Evolutionary conservation across 1,284 basidiomycete genomes (phyloP).

Genomic region (Schizophyllum commune): DNA sequence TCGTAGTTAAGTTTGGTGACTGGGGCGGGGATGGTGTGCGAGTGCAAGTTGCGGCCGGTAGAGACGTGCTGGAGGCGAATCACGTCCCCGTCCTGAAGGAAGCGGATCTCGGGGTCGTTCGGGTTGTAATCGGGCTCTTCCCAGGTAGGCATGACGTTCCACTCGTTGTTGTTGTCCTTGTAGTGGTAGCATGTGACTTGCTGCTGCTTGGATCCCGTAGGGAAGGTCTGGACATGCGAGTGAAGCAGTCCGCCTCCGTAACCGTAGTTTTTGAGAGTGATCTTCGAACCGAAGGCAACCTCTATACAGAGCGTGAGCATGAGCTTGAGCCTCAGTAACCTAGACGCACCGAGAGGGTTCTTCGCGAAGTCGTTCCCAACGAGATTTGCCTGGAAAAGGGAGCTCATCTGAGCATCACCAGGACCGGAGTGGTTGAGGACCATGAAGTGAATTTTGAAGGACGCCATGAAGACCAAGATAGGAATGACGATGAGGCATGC

Average conservation of each 20-base stretch:
- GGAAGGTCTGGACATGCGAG: constrained; percentile 93
- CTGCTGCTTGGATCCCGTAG: constrained; percentile 89
- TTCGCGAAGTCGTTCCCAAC: constrained; percentile 87
- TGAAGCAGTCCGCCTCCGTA: constrained; percentile 96
- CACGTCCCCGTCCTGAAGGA: constrained; percentile 70
- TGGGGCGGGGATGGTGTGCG: constrained; percentile 83
- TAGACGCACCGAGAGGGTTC: constrained; percentile 71
- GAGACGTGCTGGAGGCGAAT: constrained; percentile 78
- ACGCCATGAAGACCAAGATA: constrained; percentile 85
- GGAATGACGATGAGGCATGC: constrained; percentile 86
- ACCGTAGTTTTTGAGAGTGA: constrained; percentile 97
- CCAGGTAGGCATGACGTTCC: constrained; percentile 79
- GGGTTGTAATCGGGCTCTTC: constrained; percentile 60
- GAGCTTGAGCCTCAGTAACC: neutral
- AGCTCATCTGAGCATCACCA: constrained; percentile 98
- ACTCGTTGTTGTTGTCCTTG: constrained; percentile 97
- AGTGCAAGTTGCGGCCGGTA: constrained; percentile 90
- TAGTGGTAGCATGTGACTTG: constrained; percentile 99
- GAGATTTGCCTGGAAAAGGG: constrained; percentile 96
- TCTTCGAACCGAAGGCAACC: constrained; percentile 82
- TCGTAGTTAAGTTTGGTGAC: constrained; percentile 89
- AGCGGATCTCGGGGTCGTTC: constrained; percentile 54
- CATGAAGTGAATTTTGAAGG: constrained; percentile 95
- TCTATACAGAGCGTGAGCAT: constrained; percentile 38
- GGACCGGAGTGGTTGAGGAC: constrained; percentile 92